Evolutionary conservation across 352 stramenopile genomes (phyloP), one percentile per base, ranked within the genome.

Genomic region (Phytophthora aleatoria): DNA sequence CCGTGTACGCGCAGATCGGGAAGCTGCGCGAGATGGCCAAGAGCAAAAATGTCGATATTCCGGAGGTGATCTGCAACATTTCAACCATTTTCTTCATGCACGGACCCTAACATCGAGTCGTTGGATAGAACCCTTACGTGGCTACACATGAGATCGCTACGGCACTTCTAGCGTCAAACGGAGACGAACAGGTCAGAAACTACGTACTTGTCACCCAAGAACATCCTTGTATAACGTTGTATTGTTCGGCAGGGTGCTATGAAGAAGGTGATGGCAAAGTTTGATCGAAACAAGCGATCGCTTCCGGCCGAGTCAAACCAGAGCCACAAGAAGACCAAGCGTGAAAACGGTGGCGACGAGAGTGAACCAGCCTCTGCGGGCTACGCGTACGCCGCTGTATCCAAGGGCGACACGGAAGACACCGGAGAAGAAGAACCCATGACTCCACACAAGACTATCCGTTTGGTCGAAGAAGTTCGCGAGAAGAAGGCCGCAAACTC

Each of bases 391-490:
- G 20, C 16, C 8, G 43, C 42, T 11, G 5, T 24, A 13, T 50
- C 54, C 11, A 33, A 20, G n/a, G 50, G 69, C 16, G 57, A 63
- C 3, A 38, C 58, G 9, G 47, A 76, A 27, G 33, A 24, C 3
- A 15, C 16, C 9, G 51, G 69, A 5, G 41, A 69, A 16, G 67
- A 73, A 35, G 60, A 74, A 15, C 59, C 76, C 3, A 73, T 86
- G 65, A 59, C 81, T 15, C 73, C 68, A 1, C 81, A 89, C 70
- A 90, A 89, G 54, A 85, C 80, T 1, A 64, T 81, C 6, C 69
- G 70, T 13, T 30, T 94, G n/a, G 67, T 82, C 0, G 72, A 90
- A 58, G 79, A 91, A 69, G 67, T 72, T 33, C 76, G 76, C 11
- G 68, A 79, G 20, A 47, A 71, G 35, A 83, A 80, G 13, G 83